phyloP scores from a whole-genome alignment of 179 eudicot genomes.

The Patellifolia procumbens region DNA sequence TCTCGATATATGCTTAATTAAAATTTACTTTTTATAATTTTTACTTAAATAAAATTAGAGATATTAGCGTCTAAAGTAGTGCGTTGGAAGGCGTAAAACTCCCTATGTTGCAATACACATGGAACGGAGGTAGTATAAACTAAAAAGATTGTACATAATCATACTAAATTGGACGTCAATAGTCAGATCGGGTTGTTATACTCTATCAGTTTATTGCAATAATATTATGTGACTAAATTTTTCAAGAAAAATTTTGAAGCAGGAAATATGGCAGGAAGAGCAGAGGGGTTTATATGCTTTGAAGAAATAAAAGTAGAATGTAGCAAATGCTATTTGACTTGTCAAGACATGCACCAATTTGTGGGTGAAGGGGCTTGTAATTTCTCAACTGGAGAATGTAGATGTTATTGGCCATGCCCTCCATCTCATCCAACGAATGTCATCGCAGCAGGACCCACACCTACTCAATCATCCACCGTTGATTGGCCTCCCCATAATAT shows the following conservation, averaged over 20 bases:
- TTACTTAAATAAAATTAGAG: too few species aligned
- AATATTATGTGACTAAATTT: background rate
- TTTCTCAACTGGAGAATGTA: background rate
- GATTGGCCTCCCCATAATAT: background rate
- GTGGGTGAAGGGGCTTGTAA: constrained; percentile 4
- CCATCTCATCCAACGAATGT: background rate
- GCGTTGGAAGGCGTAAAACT: too few species aligned
- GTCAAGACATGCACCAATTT: background rate
- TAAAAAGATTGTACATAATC: too few species aligned
- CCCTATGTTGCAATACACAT: too few species aligned
- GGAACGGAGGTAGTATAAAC: too few species aligned
- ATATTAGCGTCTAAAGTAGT: too few species aligned
- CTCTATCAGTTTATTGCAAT: too few species aligned
- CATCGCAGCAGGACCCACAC: background rate
- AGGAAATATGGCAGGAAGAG: constrained; percentile 7
- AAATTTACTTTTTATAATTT: too few species aligned
- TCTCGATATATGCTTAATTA: too few species aligned
- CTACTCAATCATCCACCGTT: background rate
- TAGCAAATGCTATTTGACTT: background rate
- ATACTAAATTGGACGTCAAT: too few species aligned
- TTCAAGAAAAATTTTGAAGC: background rate
- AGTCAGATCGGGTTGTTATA: too few species aligned
- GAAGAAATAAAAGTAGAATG: background rate
- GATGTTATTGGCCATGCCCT: constrained; percentile 4
- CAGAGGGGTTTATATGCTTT: constrained; percentile 5